Percentiles rank a stretch among this genome's conserved stretches.
These are phyloP conservation scores for Colletotrichum magnum DNA, from an alignment of 2,329 filamentous ascomycete species.

Conservation along the genomic window DNA sequence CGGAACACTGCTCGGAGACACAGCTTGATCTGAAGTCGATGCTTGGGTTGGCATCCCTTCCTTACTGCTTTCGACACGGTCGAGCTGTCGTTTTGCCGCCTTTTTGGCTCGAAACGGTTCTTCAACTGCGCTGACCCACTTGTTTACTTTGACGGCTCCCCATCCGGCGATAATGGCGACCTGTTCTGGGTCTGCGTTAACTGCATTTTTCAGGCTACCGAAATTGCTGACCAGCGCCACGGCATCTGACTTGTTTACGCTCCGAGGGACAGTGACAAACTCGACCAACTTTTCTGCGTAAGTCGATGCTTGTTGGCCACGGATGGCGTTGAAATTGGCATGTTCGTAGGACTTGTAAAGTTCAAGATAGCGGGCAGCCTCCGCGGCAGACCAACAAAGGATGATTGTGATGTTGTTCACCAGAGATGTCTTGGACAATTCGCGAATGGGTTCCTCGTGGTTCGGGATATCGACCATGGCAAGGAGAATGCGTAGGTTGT, in stretches of 20 bases:
- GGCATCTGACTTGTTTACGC: slow-evolving; percentile 95
- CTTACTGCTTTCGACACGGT: slow-evolving; percentile 45
- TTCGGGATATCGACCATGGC: slow-evolving; percentile 96
- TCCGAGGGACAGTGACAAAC: slow-evolving; percentile 90
- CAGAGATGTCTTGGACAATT: slow-evolving; percentile 91
- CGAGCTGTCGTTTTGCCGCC: slow-evolving; percentile 66
- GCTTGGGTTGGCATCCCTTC: slow-evolving; percentile 45
- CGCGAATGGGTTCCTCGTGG: slow-evolving; percentile 90
- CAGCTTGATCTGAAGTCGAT: slow-evolving; percentile 54
- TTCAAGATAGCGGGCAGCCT: slow-evolving; percentile 94
- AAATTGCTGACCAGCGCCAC: slow-evolving; percentile 92
- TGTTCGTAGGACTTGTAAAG: slow-evolving; percentile 96
- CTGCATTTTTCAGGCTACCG: slow-evolving; percentile 86
- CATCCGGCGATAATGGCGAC: slow-evolving; percentile 88
- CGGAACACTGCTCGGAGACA: slow-evolving; percentile 57
- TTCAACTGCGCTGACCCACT: slow-evolving; percentile 85
- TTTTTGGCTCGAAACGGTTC: slow-evolving; percentile 87
- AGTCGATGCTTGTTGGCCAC: slow-evolving; percentile 84
- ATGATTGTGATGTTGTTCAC: slow-evolving; percentile 95
- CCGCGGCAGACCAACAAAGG: slow-evolving; percentile 93
- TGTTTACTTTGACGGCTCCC: slow-evolving; percentile 94
- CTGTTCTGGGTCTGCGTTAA: slow-evolving; percentile 91
- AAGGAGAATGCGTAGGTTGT: slow-evolving; percentile 87
- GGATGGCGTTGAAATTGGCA: slow-evolving; percentile 83
- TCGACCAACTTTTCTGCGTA: slow-evolving; percentile 92